These are phyloP conservation scores for Cordyceps cicadae DNA, from an alignment of 2,329 filamentous ascomycete genomes.

Conservation along the genomic window DNA sequence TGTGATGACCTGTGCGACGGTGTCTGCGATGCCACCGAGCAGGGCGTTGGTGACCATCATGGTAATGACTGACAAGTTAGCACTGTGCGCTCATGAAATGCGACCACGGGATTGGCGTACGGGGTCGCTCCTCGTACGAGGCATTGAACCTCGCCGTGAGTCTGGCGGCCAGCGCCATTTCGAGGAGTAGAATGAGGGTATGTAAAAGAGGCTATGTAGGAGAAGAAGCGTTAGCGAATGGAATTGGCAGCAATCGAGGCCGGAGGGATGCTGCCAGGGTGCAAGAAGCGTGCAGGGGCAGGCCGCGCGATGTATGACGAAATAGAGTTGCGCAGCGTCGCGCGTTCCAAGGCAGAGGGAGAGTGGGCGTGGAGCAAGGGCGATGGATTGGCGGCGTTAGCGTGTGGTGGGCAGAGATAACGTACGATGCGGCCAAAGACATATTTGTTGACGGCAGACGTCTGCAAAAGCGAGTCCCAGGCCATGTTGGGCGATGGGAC, in stretches of 20 bases:
- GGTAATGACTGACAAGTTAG: slow-evolving; percentile 60
- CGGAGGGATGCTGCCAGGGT: slow-evolving; percentile 9
- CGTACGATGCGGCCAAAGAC: slow-evolving; percentile 67
- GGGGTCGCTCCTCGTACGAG: slow-evolving; percentile 84
- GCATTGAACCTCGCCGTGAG: slow-evolving; percentile 82
- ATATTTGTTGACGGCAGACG: slow-evolving; percentile 44
- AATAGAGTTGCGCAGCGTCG: not conserved
- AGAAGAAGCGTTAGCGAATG: slow-evolving; percentile 16
- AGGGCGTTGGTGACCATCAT: slow-evolving; percentile 99
- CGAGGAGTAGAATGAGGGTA: slow-evolving; percentile 72
- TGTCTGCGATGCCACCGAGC: slow-evolving; percentile 91
- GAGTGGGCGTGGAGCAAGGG: not conserved
- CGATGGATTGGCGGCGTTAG: slow-evolving; percentile 1
- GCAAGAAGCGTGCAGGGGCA: not conserved
- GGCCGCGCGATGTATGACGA: not conserved
- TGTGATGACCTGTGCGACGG: slow-evolving; percentile 87
- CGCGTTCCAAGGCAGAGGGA: not conserved
- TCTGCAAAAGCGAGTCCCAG: slow-evolving; percentile 5
- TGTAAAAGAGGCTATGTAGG: slow-evolving; percentile 71
- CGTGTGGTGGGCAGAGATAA: slow-evolving; percentile 18
- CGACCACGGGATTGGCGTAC: slow-evolving; percentile 37
- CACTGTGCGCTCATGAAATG: not conserved
- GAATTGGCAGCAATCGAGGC: slow-evolving; percentile 11
- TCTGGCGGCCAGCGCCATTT: slow-evolving; percentile 78
- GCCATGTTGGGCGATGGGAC: not conserved